These are phyloP conservation scores for Podosphaera aphanis DNA, from an alignment of 2,329 filamentous ascomycete genomes.

Conservation along the genomic window DNA sequence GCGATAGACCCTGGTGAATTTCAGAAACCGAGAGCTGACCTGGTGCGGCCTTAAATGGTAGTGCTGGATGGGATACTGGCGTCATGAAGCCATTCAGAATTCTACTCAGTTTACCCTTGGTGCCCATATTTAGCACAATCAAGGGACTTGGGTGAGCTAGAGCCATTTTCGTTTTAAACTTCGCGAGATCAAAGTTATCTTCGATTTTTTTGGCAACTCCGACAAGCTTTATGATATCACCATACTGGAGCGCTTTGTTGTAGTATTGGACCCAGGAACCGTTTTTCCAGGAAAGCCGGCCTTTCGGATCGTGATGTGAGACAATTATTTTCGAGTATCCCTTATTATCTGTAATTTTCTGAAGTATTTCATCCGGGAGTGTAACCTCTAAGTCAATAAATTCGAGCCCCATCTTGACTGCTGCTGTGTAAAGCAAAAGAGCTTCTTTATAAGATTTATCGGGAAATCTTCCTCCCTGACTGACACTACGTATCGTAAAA, in stretches of 20 bases:
- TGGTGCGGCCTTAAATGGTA: conserved; percentile 85
- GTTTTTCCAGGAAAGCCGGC: conserved; percentile 64
- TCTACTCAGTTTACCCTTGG: conserved; percentile 64
- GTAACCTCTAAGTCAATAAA: conserved; percentile 87
- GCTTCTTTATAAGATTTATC: conserved; percentile 51
- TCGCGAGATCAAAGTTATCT: conserved; percentile 67
- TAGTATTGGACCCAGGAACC: conserved; percentile 83
- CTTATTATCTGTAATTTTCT: conserved; percentile 38
- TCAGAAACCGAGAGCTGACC: conserved; percentile 80
- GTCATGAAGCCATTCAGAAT: conserved; percentile 86
- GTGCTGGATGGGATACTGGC: conserved; percentile 66
- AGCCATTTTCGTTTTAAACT: conserved; percentile 58
- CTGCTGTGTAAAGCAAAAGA: conserved; percentile 51
- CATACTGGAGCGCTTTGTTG: conserved; percentile 72
- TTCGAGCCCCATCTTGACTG: conserved; percentile 65
- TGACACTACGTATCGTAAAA: conserved; percentile 69
- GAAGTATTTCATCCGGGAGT: conserved; percentile 53
- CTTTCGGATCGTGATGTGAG: conserved; percentile 76
- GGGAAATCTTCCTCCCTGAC: conserved; percentile 73
- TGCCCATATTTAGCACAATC: conserved; percentile 91
- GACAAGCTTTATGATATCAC: conserved; percentile 85
- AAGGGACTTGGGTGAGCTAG: conserved; percentile 50
- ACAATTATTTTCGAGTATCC: conserved; percentile 68
- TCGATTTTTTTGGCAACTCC: conserved; percentile 53
- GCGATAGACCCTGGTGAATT: conserved; percentile 53